Conservation (phyloP, 345 rosid genomes). For the Adansonia digitata region DNA sequence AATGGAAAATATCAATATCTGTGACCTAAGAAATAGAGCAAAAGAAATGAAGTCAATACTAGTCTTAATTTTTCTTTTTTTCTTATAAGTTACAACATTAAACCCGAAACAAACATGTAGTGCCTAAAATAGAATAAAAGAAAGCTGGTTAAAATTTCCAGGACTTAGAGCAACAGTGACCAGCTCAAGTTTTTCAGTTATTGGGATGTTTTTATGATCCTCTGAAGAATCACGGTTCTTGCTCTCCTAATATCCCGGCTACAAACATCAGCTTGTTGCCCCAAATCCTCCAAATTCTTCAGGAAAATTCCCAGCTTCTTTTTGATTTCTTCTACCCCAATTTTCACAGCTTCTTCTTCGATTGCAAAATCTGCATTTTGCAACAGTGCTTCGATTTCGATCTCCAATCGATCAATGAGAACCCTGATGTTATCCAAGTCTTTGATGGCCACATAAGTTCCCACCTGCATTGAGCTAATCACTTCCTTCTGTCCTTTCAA, state of each 20-base stretch:
- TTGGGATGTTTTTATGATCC: conserved; percentile 72
- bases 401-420: conserved; percentile 57
- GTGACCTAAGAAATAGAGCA: too few species aligned
- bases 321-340: conserved; percentile 59
- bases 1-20: not conserved
- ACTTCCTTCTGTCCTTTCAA: conserved; percentile 73
- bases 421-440: conserved; percentile 71
- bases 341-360: conserved; percentile 52
- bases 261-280: conserved; percentile 65
- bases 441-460: conserved; percentile 63
- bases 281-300: conserved; percentile 75
- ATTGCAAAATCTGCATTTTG: conserved; percentile 52
- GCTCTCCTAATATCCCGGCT: conserved; percentile 83
- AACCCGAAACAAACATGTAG: not conserved
- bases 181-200: conserved; percentile 25
- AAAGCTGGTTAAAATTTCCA: too few species aligned
- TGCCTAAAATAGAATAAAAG: not conserved
- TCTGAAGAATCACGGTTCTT: conserved; percentile 86
- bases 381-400: conserved; percentile 51
- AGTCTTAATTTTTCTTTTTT: conserved; percentile 6
- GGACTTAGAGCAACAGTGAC: too few species aligned
- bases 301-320: conserved; percentile 64
- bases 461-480: conserved; percentile 68
- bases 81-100: not conserved
- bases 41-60: not conserved